Evolutionary conservation across 2,329 filamentous ascomycete genomes (phyloP).

Genomic region (Mollisia scopiformis): DNA sequence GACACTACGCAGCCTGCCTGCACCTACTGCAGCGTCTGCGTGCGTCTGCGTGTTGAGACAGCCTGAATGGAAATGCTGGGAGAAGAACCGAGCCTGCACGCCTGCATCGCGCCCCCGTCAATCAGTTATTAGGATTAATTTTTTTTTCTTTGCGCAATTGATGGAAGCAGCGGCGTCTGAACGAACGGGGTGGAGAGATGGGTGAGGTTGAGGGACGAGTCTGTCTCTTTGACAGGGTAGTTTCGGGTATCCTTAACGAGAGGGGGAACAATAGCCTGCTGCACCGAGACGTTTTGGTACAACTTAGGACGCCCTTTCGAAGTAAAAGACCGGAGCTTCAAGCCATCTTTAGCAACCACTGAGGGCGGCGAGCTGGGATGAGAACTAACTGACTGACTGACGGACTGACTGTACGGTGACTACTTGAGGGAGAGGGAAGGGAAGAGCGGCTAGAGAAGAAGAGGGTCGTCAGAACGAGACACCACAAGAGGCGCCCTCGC

Average conservation of each 20-base stretch:
- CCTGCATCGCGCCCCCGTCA: neutral
- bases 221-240: neutral
- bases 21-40: no score
- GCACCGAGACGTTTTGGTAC: slow-evolving; percentile 22
- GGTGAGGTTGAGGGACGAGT: neutral
- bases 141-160: slow-evolving; percentile 12
- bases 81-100: neutral
- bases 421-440: no score
- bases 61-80: slow-evolving; percentile 15
- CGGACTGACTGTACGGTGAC: no score
- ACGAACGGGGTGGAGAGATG: slow-evolving; percentile 1
- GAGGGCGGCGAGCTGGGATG: neutral
- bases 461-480: no score
- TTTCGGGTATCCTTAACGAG: slow-evolving; percentile 2
- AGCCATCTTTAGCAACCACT: slow-evolving; percentile 14
- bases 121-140: no score
- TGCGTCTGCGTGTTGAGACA: neutral
- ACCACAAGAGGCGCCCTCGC: slow-evolving; percentile 11
- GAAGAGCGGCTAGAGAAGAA: no score
- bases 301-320: slow-evolving; percentile 7
- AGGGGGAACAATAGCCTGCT: slow-evolving; percentile 13
- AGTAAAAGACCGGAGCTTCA: slow-evolving; percentile 17
- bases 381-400: no score
- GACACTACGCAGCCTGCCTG: neutral
- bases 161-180: neutral